Evolutionary conservation across 2,329 filamentous ascomycete genomes (phyloP).

Genomic region (Metarhizium guizhouense): DNA sequence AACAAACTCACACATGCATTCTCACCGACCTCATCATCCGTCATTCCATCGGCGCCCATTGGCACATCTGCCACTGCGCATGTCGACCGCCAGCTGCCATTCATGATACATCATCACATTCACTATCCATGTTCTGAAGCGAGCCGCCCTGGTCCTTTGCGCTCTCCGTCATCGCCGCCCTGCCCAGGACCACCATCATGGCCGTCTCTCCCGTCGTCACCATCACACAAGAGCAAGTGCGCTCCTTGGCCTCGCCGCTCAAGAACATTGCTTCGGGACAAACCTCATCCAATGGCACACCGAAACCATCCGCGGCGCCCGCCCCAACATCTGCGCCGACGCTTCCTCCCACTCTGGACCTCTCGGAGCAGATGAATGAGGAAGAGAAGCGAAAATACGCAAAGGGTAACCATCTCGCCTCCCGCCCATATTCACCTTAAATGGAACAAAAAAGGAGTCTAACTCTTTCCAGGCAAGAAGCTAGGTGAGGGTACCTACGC

Average conservation of each 20-base stretch:
- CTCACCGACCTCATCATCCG: too few species aligned
- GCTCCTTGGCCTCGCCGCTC: slow-evolving; percentile 33
- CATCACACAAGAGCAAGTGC: slow-evolving; percentile 17
- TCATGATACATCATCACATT: too few species aligned
- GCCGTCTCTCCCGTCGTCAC: slow-evolving; percentile 38
- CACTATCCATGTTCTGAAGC: too few species aligned
- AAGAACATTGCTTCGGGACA: slow-evolving; percentile 30
- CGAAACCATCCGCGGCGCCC: slow-evolving; percentile 21
- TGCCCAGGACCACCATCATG: slow-evolving; percentile 22
- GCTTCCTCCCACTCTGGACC: slow-evolving; percentile 38
- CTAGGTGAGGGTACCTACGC: slow-evolving; percentile 96
- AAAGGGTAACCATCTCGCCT: slow-evolving; percentile 48
- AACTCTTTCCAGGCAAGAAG: slow-evolving; percentile 56
- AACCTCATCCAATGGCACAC: slow-evolving; percentile 37
- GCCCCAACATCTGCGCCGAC: slow-evolving; percentile 18
- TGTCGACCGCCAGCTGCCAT: too few species aligned
- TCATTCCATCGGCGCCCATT: too few species aligned
- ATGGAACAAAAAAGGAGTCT: too few species aligned
- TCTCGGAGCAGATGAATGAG: slow-evolving; percentile 76
- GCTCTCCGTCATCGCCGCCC: too few species aligned
- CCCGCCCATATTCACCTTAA: too few species aligned
- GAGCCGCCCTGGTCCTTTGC: too few species aligned
- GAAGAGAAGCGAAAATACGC: slow-evolving; percentile 82
- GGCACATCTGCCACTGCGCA: too few species aligned
- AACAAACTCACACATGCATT: too few species aligned